phyloP scores from a whole-genome alignment of 768 basidiomycete species.

The Saitozyma podzolica region DNA sequence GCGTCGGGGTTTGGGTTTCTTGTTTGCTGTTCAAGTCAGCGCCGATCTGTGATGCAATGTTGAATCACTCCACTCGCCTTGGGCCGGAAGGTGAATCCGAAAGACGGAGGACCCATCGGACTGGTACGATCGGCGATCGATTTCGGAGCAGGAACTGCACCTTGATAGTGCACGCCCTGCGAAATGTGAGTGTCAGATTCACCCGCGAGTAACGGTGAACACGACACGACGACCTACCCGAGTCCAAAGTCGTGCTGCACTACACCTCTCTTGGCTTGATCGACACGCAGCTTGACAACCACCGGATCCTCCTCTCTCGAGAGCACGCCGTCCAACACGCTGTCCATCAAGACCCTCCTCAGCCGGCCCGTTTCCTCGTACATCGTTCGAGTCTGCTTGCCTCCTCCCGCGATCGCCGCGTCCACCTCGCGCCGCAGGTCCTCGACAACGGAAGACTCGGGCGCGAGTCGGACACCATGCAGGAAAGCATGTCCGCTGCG shows the following conservation, averaged over 20 bases:
- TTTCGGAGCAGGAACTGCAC: slow-evolving; percentile 67
- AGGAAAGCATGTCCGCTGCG: slow-evolving; percentile 66
- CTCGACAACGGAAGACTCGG: slow-evolving; percentile 66
- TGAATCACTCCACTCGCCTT: slow-evolving; percentile 24
- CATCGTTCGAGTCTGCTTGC: slow-evolving; percentile 74
- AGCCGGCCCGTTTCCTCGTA: slow-evolving; percentile 86
- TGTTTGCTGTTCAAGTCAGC: not conserved
- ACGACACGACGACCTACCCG: slow-evolving; percentile 60
- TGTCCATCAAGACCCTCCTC: slow-evolving; percentile 65
- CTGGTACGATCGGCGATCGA: slow-evolving; percentile 65
- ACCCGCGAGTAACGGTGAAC: not conserved
- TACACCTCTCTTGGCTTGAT: slow-evolving; percentile 29
- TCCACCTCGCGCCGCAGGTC: slow-evolving; percentile 57
- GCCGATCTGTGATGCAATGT: slow-evolving; percentile 3
- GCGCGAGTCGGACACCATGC: slow-evolving; percentile 66
- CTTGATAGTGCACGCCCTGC: not conserved
- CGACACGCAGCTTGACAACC: slow-evolving; percentile 58
- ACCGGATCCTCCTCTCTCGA: slow-evolving; percentile 77
- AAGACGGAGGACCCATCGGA: slow-evolving; percentile 63
- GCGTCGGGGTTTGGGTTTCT: slow-evolving; percentile 50
- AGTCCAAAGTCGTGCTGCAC: slow-evolving; percentile 65
- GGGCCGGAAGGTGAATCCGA: slow-evolving; percentile 26
- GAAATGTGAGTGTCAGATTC: not conserved
- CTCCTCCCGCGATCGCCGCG: slow-evolving; percentile 60
- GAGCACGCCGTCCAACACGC: slow-evolving; percentile 71